Evolutionary conservation across 225 moss, liverwort and hornwort genomes (phyloP).

Genomic region (Sphagnum contortum): DNA sequence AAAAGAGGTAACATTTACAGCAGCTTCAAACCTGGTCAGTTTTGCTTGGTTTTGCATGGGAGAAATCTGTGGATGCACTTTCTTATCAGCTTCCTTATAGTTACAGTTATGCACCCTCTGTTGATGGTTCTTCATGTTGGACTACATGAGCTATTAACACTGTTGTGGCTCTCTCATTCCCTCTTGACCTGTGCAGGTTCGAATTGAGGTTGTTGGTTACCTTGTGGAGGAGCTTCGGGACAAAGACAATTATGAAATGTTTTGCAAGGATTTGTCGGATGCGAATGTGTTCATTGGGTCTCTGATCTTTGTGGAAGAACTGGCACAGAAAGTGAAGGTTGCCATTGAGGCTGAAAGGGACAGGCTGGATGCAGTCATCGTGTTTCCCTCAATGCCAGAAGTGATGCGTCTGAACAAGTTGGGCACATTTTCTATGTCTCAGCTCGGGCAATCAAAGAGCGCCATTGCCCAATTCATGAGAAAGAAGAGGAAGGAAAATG

Average conservation of each 20-base stretch:
- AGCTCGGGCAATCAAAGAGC: constrained; percentile 92
- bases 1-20: constrained; percentile 23
- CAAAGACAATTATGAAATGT: constrained; percentile 69
- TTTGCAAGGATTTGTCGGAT: constrained; percentile 75
- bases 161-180: no score
- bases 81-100: background rate
- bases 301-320: constrained; percentile 88
- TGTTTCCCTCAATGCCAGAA: constrained; percentile 99
- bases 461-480: constrained; percentile 98
- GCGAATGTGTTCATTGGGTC: constrained; percentile 97
- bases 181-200: constrained; percentile 14
- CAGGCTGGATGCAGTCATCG: constrained; percentile 77
- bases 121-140: background rate
- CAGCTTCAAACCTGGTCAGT: no score
- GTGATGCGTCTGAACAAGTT: constrained; percentile 97
- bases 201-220: constrained; percentile 92
- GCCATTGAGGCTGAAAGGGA: constrained; percentile 76
- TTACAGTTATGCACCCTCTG: background rate
- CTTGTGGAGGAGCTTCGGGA: constrained; percentile 92
- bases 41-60: no score
- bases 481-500: constrained; percentile 87
- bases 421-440: constrained; percentile 96
- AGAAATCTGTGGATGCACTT: background rate
- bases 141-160: background rate
- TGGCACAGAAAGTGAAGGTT: constrained; percentile 74